A percentile compares a stretch with the other conserved stretches of the same genome.
Conservation (phyloP, 108 stramenopile genomes). For the Schizochytrium sp. region DNA sequence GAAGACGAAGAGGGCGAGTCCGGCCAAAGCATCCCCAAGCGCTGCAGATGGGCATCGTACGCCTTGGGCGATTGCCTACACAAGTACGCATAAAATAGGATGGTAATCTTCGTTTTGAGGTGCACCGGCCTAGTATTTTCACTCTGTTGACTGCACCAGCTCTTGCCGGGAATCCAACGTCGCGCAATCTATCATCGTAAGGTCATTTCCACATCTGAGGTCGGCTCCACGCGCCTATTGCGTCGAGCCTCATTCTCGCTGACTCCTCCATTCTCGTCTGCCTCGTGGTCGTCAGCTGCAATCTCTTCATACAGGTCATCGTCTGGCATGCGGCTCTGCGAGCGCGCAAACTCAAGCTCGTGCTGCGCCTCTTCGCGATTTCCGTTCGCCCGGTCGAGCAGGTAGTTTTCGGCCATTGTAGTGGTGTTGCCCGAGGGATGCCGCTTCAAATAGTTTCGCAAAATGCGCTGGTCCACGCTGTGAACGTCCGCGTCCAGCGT, state of each 20-base stretch:
- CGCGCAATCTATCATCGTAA: background rate
- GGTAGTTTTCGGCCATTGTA: background rate
- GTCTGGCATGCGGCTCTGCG: background rate
- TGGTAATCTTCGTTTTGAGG: too few species aligned
- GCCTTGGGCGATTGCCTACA: background rate
- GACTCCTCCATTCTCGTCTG: background rate
- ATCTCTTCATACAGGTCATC: background rate
- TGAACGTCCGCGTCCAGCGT: background rate
- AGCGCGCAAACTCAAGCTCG: background rate
- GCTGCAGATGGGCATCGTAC: background rate
- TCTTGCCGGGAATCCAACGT: background rate
- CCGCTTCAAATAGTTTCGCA: background rate
- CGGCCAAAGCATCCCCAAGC: background rate
- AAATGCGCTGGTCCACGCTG: background rate
- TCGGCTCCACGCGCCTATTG: background rate
- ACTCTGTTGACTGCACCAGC: too few species aligned
- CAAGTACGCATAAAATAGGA: background rate
- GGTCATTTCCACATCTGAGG: background rate
- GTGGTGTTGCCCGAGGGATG: background rate
- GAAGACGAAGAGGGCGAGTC: background rate
- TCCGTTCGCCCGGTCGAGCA: background rate
- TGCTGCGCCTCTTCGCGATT: background rate
- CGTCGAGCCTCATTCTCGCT: background rate
- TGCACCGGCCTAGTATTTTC: too few species aligned
- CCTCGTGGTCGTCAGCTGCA: background rate